Percentiles rank a stretch among this genome's conserved stretches.
Evolutionary conservation across 345 rosid genomes (phyloP).

Genomic region (Gossypium stocksii): DNA sequence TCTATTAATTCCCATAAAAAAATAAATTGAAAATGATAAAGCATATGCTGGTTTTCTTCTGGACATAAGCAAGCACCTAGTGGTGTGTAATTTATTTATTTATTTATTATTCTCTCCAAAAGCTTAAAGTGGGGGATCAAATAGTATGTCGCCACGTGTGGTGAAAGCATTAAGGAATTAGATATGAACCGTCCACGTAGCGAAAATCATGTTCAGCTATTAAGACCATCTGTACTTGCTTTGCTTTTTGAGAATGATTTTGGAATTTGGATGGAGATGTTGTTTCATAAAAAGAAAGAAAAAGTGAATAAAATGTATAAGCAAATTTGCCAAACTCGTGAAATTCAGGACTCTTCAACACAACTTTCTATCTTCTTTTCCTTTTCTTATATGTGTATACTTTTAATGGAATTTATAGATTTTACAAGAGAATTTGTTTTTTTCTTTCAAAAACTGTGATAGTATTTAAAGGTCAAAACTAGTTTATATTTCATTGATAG

Average conservation of each 20-base stretch:
- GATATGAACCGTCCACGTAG: slow-evolving; percentile 2
- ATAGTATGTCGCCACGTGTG: neutral
- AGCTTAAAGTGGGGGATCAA: neutral
- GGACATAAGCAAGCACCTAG: slow-evolving; percentile 3
- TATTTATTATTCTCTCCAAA: neutral
- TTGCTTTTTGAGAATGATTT: neutral
- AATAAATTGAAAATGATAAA: neutral
- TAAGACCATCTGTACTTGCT: neutral
- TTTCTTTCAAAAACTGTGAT: too few relatives aligned
- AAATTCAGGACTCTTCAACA: neutral
- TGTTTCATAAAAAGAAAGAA: neutral
- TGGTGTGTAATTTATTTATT: neutral
- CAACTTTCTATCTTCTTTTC: too few relatives aligned
- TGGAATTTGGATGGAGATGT: neutral
- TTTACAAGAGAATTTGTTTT: too few relatives aligned
- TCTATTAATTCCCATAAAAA: neutral
- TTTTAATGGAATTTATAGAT: too few relatives aligned
- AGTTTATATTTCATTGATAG: too few relatives aligned
- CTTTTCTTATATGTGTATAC: too few relatives aligned
- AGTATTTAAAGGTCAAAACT: too few relatives aligned
- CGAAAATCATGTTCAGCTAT: neutral
- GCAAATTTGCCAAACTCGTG: neutral
- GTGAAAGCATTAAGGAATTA: neutral
- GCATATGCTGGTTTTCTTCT: neutral
- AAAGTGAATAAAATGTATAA: neutral